Evolutionary conservation across 2,329 filamentous ascomycete genomes (phyloP).

Genomic region (Didymella arachidicola): DNA sequence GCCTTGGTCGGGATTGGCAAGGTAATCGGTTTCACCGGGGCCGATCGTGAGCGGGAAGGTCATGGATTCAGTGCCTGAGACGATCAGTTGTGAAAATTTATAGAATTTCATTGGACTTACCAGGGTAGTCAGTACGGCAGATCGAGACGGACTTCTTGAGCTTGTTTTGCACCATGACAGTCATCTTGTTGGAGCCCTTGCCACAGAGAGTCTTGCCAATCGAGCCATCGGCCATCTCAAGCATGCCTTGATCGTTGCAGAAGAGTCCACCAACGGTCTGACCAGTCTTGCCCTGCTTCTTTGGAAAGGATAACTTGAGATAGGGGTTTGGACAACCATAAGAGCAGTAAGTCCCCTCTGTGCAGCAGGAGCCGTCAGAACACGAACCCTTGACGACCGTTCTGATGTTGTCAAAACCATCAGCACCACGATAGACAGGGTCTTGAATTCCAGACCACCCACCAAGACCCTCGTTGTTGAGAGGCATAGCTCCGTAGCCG

Average conservation of each 20-base stretch:
- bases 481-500: constrained; percentile 77
- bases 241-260: constrained; percentile 79
- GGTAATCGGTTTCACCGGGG: constrained; percentile 65
- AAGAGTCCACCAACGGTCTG: constrained; percentile 89
- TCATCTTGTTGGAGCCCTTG: constrained; percentile 68
- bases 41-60: constrained; percentile 74
- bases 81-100: constrained; percentile 14
- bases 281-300: constrained; percentile 75
- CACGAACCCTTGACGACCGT: constrained; percentile 70
- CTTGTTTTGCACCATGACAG: constrained; percentile 77
- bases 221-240: constrained; percentile 69
- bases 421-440: constrained; percentile 41
- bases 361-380: constrained; percentile 65
- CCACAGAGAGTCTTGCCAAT: constrained; percentile 76
- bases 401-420: constrained; percentile 63
- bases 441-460: constrained; percentile 85
- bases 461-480: constrained; percentile 72
- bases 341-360: constrained; percentile 76
- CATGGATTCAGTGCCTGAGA: constrained; percentile 76
- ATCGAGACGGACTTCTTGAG: constrained; percentile 72
- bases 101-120: constrained; percentile 53
- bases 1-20: constrained; percentile 78
- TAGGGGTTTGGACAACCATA: constrained; percentile 93
- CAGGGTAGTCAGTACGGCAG: constrained; percentile 97
- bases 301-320: constrained; percentile 90